Conservation (phyloP, 371 early-diverging fungal genomes). For the Zopfochytrium polystomum region DNA sequence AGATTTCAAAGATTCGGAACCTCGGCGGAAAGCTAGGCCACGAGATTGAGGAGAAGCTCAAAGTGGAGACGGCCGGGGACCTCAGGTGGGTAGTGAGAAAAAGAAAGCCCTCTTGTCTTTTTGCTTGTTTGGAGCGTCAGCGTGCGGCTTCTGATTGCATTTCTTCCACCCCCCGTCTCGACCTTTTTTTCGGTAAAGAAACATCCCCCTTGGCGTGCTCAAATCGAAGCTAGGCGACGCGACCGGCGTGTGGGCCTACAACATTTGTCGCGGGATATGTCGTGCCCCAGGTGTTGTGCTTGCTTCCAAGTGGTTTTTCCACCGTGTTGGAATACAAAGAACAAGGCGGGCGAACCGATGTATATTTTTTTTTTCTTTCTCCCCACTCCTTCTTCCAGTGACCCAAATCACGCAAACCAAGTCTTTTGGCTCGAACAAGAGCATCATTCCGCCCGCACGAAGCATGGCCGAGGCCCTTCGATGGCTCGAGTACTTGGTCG, state of each 20-base stretch:
- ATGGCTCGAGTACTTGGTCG: conserved; percentile 58
- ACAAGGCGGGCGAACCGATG: background rate
- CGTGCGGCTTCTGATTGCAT: background rate
- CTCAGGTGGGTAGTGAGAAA: no score
- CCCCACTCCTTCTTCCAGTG: conserved; percentile 30
- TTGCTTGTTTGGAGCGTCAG: conserved; percentile 1
- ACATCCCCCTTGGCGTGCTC: conserved; percentile 26
- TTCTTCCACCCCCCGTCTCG: no score
- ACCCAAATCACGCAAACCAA: conserved; percentile 48
- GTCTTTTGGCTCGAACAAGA: conserved; percentile 61
- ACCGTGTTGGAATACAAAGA: background rate
- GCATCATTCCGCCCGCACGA: conserved; percentile 42
- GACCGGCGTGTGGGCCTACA: conserved; percentile 53
- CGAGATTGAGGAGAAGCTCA: conserved; percentile 60
- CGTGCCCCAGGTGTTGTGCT: conserved; percentile 50
- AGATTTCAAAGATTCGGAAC: conserved; percentile 70
- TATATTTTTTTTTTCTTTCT: background rate
- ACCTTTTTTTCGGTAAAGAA: no score
- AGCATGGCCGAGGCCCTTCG: conserved; percentile 35
- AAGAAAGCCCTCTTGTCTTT: no score
- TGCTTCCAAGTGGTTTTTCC: no score
- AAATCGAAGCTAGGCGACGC: conserved; percentile 32
- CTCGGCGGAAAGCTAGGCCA: conserved; percentile 88
- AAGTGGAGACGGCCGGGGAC: conserved; percentile 60
- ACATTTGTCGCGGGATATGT: conserved; percentile 65